A percentile compares a stretch with the other conserved stretches of the same genome.
These are phyloP conservation scores for Vitis rupestris DNA, from an alignment of 164 flowering plant genomes.

Conservation along the genomic window DNA sequence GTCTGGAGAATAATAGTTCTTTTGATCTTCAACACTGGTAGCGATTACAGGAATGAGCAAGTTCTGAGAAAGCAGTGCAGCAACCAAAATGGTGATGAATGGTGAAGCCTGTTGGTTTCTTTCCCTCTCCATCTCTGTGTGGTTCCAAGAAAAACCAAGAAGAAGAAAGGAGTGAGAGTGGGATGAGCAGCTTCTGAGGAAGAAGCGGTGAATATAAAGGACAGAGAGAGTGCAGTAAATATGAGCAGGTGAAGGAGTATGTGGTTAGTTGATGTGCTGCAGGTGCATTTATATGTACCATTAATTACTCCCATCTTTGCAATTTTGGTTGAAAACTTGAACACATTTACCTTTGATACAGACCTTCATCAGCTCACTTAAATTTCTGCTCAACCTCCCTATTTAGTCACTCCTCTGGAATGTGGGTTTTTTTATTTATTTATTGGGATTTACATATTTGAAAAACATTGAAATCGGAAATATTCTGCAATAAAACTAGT, in stretches of 20 bases:
- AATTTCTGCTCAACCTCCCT: too few relatives aligned
- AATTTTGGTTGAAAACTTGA: neutral
- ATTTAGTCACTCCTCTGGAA: too few relatives aligned
- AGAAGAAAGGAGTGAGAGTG: neutral
- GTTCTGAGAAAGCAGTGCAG: constrained; percentile 48
- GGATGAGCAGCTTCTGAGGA: neutral
- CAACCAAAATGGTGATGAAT: constrained; percentile 28
- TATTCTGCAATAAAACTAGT: too few relatives aligned
- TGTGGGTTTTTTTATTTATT: too few relatives aligned
- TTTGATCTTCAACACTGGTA: constrained; percentile 44
- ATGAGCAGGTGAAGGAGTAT: constrained; percentile 39
- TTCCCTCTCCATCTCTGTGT: constrained; percentile 31
- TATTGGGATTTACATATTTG: too few relatives aligned
- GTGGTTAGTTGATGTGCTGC: constrained; percentile 60
- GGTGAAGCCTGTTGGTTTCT: constrained; percentile 21
- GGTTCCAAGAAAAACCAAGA: neutral
- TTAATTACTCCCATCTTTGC: constrained; percentile 11
- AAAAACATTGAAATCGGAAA: too few relatives aligned
- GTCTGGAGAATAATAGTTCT: constrained; percentile 54
- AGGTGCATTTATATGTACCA: constrained; percentile 50
- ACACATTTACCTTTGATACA: too few relatives aligned
- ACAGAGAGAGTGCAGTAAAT: constrained; percentile 40
- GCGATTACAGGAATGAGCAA: constrained; percentile 42
- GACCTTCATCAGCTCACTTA: too few relatives aligned
- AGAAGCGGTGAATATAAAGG: constrained; percentile 20